Percentiles rank a stretch among this genome's conserved stretches.
Evolutionary conservation across 176 grass and related monocot genomes (phyloP).

Genomic region (Themeda triandra): DNA sequence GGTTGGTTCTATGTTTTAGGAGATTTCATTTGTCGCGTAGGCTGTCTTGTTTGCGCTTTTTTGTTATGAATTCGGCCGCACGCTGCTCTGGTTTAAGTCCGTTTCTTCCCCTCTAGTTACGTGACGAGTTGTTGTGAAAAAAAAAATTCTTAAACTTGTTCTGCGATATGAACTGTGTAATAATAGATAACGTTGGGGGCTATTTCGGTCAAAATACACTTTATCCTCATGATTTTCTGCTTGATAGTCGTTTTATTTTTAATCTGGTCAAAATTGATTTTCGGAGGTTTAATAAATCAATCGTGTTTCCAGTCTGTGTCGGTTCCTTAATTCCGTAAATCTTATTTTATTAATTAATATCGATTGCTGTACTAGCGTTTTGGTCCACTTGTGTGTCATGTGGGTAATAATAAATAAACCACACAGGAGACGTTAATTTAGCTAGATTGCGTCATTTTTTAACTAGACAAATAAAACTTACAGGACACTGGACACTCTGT

Average conservation of each 20-base stretch:
- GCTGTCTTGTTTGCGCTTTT: not conserved
- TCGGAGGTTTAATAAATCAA: too few species aligned
- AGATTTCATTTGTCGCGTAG: constrained; percentile 30
- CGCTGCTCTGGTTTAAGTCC: not conserved
- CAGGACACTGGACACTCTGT: not conserved
- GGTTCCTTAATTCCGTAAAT: too few species aligned
- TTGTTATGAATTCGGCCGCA: not conserved
- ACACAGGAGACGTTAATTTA: not conserved
- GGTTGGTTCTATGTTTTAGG: not conserved
- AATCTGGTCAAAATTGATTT: constrained; percentile 18
- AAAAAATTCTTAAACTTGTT: too few species aligned
- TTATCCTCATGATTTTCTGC: not conserved
- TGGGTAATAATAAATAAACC: not conserved
- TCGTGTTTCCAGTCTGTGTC: too few species aligned
- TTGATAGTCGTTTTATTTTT: not conserved
- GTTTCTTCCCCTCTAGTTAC: not conserved
- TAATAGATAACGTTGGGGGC: not conserved
- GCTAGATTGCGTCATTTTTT: not conserved
- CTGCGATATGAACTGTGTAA: not conserved
- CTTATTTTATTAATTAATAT: too few species aligned
- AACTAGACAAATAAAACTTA: not conserved
- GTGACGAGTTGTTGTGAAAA: too few species aligned
- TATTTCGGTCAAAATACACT: constrained; percentile 3
- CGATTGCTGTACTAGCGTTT: too few species aligned
- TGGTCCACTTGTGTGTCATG: not conserved